Percentiles rank a stretch among this genome's conserved stretches.
These are phyloP conservation scores for Vigna mungo DNA, from an alignment of 306 rosid species.

Conservation along the genomic window DNA sequence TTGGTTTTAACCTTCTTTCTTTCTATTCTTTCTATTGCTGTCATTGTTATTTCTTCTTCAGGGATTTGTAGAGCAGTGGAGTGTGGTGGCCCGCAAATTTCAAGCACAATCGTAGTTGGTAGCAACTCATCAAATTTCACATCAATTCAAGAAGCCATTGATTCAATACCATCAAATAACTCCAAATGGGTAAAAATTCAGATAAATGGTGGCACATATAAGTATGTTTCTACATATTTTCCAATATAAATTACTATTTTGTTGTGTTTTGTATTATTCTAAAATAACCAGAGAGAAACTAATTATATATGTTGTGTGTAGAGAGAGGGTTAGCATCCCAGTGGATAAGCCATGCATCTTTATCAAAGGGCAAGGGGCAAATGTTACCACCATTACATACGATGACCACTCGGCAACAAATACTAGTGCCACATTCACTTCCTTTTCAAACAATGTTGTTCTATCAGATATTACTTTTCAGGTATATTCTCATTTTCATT, in stretches of 20 bases:
- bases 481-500: conserved; percentile 24
- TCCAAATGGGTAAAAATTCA: conserved; percentile 50
- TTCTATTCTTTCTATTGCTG: background rate
- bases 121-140: conserved; percentile 35
- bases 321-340: conserved; percentile 52
- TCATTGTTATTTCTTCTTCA: background rate
- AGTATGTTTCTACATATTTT: background rate
- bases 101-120: conserved; percentile 41
- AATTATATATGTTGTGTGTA: background rate
- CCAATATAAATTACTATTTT: background rate
- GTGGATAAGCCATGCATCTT: conserved; percentile 36
- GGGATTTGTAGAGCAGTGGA: background rate
- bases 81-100: conserved; percentile 13
- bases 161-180: conserved; percentile 39
- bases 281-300: background rate
- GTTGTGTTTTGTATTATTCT: background rate
- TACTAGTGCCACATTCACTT: conserved; percentile 53
- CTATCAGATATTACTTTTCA: conserved; percentile 46
- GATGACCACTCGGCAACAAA: conserved; percentile 44
- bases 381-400: conserved; percentile 34
- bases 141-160: conserved; percentile 58
- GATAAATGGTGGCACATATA: conserved; percentile 46
- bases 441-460: conserved; percentile 40
- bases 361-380: conserved; percentile 48
- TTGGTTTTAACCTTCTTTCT: no score